Evolutionary conservation across 1,284 basidiomycete species (phyloP), one percentile per base, ranked within the genome.

Genomic region (Paramarasmius palmivorus): DNA sequence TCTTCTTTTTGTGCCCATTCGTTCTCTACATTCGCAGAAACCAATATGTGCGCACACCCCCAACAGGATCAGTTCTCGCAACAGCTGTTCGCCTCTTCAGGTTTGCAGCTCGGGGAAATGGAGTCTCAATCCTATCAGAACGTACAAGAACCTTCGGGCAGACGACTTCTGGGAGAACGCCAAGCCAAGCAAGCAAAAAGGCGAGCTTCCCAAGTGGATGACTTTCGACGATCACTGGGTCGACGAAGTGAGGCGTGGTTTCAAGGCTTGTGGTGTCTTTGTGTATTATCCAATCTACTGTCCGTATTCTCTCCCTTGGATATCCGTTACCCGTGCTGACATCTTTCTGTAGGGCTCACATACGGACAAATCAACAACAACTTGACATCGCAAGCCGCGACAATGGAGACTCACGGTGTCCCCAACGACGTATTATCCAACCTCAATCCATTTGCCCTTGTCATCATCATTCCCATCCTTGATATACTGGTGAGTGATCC

Each of bases 201-300:
- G 52, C 17, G 69, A 70, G 32, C 73, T 71, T 40, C 87, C 87
- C 0, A 32, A 44, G 2, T 90, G 87, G 88, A 89, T 90, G 86
- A 84, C 71, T 4, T 89, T 82, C 65, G 86, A 91, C 60, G 89
- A 91, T 61, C 65, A 75, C 38, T 93, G 86, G 84, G 90, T 95
- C 15, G 90, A 93, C 50, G 92, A 95, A 66, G 84, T 95, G 49
- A 77, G 78, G 53, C 82, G 92, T 61, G 92, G 90, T 2, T 71
- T 93, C 71, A 92, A 91, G 68, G 93, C 93, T 6, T 95, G 93
- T 71, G 70, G 73, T 39, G 92, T 95, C 53, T 95, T 95, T 73
- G 65, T 78, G 44, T 92, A 87, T 81, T 91, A 66, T 70, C 88
- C 88, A 1, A 71, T 90, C 38, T 90, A 83, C 64, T 89, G 86